Evolutionary conservation across 345 rosid species (phyloP).

Genomic region (Balakata baccata): DNA sequence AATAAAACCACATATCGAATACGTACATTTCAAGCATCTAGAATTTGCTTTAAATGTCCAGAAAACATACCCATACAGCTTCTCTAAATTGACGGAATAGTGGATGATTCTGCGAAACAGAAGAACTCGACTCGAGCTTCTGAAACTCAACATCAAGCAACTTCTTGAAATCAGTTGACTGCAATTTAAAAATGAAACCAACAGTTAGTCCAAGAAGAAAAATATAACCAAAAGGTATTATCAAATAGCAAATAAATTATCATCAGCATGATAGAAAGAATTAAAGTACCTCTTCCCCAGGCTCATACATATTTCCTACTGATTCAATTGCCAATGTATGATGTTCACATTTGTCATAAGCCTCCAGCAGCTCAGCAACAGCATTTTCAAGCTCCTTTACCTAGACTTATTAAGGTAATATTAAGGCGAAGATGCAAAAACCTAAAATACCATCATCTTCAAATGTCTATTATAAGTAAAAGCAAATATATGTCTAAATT

Average conservation of each 20-base stretch:
- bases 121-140: slow-evolving; percentile 46
- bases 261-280: not conserved
- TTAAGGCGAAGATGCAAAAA: slow-evolving; percentile 3
- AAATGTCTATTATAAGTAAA: not conserved
- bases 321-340: slow-evolving; percentile 57
- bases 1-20: slow-evolving; percentile 2
- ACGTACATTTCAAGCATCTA: not conserved
- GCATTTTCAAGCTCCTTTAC: slow-evolving; percentile 71
- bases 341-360: slow-evolving; percentile 46
- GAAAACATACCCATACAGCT: slow-evolving; percentile 70
- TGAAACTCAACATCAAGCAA: slow-evolving; percentile 55
- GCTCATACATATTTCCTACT: slow-evolving; percentile 59
- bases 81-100: slow-evolving; percentile 69
- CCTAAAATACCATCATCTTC: not conserved
- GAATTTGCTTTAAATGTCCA: slow-evolving; percentile 3
- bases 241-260: not conserved
- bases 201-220: not conserved
- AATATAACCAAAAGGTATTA: not conserved
- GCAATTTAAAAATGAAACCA: slow-evolving; percentile 28
- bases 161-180: slow-evolving; percentile 76
- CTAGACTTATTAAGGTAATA: slow-evolving; percentile 30
- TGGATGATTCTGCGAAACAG: slow-evolving; percentile 41
- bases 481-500: not conserved
- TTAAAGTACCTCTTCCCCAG: slow-evolving; percentile 49
- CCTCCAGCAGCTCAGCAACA: slow-evolving; percentile 50